Percentiles rank a stretch among this genome's conserved stretches.
Evolutionary conservation across 495 filamentous ascomycete species (phyloP).

Genomic region (Emericellopsis terricola): DNA sequence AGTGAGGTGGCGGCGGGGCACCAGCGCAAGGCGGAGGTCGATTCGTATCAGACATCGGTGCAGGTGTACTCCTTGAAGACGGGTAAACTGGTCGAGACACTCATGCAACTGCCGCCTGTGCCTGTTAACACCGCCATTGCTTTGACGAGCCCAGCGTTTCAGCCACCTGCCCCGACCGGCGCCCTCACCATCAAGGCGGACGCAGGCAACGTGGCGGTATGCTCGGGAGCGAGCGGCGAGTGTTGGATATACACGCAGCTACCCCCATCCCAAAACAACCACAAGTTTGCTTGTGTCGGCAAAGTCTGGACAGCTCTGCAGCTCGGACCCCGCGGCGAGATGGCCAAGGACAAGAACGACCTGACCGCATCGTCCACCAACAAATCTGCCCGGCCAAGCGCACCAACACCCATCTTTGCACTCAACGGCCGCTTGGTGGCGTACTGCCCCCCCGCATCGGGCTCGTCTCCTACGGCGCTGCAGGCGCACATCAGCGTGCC

Average conservation of each 20-base stretch:
- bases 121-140: conserved; percentile 25
- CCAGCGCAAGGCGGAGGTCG: conserved; percentile 14
- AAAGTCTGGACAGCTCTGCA: conserved; percentile 80
- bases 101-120: conserved; percentile 38
- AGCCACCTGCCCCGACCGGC: conserved; percentile 45
- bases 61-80: conserved; percentile 68
- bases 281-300: conserved; percentile 47
- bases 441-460: conserved; percentile 55
- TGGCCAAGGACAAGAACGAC: conserved; percentile 25
- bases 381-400: conserved; percentile 16
- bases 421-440: conserved; percentile 72
- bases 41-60: conserved; percentile 63
- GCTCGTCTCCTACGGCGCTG: conserved; percentile 51
- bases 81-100: conserved; percentile 43
- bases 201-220: conserved; percentile 46
- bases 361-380: conserved; percentile 5
- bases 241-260: conserved; percentile 52
- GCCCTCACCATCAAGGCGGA: conserved; percentile 52
- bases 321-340: conserved; percentile 20
- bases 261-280: conserved; percentile 9
- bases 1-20: conserved; percentile 15
- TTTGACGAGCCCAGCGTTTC: conserved; percentile 29
- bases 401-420: conserved; percentile 49
- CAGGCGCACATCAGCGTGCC: conserved; percentile 35
- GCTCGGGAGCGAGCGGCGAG: conserved; percentile 70